Base-by-base conservation (phyloP, 768 basidiomycete genomes). In the Rhodotorula sphaerocarpa region DNA sequence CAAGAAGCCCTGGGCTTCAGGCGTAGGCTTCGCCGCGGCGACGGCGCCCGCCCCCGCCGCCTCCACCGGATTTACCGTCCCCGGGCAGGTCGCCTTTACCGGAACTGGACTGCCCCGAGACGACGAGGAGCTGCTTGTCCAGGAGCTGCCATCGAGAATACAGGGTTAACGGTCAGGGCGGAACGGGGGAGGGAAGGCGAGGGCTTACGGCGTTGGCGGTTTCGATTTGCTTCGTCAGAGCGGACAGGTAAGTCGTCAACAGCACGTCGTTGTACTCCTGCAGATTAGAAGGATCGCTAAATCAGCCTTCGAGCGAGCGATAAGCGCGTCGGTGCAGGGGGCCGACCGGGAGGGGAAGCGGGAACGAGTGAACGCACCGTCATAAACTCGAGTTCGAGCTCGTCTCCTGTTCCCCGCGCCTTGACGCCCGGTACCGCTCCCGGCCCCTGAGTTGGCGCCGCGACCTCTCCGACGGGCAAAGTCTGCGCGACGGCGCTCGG, bases 231-330 rank as follows among this genome's bases (percentile, higher is more conserved):
- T 91, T 92, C 11, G 92, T 96, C 61, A 99, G 76, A 20, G 84
- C 83, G 1, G 90, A 85, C 18, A 99, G 79, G 76, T 89, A 88
- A 14, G 86, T 85, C 2, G 90, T 95, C 33, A 99, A 78, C 64
- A 95, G 90, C 21, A 93, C 90, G 73, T 99, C 92, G 71, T 86
- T 87, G 75, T 92, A 90, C 82, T 99, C 93, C 50, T 51, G 50
- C 18, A 11, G 3, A 7, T 7, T 28, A 18, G 5, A 16, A 2
- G 20, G 3, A 14, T 7, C 7, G 27, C 11, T 28, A 25, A 15
- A 90, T 95, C 30, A n/a, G n/a, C n/a, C n/a, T n/a, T n/a, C n/a
- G n/a, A n/a, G n/a, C n/a, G n/a, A n/a, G n/a, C n/a, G n/a, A n/a
- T n/a, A n/a, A n/a, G n/a, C n/a, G n/a, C n/a, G n/a, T n/a, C n/a